Evolutionary conservation across 2,329 filamentous ascomycete species (phyloP).

Genomic region (Sphaerulina vaccinii): DNA sequence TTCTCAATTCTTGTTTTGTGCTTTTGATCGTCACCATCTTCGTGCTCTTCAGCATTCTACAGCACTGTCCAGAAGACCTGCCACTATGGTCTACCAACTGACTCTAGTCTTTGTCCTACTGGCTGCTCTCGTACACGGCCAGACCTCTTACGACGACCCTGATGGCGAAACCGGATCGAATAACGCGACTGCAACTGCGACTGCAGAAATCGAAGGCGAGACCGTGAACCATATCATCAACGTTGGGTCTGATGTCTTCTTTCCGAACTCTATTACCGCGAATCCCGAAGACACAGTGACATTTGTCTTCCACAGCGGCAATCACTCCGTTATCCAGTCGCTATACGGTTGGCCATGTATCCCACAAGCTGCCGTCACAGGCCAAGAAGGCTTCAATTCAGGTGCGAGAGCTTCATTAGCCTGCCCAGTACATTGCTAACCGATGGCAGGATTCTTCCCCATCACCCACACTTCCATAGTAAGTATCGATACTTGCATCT

Average conservation of each 20-base stretch:
- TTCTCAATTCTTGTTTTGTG: not conserved
- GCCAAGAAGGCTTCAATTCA: conserved; percentile 30
- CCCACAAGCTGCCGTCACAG: conserved; percentile 34
- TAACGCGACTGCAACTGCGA: not conserved
- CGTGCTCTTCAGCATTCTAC: not conserved
- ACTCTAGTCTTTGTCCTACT: not conserved
- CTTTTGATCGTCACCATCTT: not conserved
- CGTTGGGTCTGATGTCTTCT: conserved; percentile 41
- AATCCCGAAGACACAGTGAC: conserved; percentile 43
- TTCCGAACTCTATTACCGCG: conserved; percentile 41
- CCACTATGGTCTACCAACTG: not conserved
- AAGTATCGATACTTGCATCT: not conserved
- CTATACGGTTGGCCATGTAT: conserved; percentile 45
- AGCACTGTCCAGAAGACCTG: not conserved
- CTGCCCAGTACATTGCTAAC: not conserved
- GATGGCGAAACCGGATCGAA: not conserved
- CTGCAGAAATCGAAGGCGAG: conserved; percentile 17
- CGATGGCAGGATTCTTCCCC: conserved; percentile 9
- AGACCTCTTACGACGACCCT: not conserved
- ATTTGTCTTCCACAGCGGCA: conserved; percentile 44
- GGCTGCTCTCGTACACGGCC: not conserved
- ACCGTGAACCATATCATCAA: conserved; percentile 36
- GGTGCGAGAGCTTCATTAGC: not conserved
- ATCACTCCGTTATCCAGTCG: conserved; percentile 46
- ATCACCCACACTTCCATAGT: conserved; percentile 6